These are phyloP conservation scores for Batrachochytrium dendrobatidis DNA, from an alignment of 371 early-diverging fungal genomes.

Conservation along the genomic window DNA sequence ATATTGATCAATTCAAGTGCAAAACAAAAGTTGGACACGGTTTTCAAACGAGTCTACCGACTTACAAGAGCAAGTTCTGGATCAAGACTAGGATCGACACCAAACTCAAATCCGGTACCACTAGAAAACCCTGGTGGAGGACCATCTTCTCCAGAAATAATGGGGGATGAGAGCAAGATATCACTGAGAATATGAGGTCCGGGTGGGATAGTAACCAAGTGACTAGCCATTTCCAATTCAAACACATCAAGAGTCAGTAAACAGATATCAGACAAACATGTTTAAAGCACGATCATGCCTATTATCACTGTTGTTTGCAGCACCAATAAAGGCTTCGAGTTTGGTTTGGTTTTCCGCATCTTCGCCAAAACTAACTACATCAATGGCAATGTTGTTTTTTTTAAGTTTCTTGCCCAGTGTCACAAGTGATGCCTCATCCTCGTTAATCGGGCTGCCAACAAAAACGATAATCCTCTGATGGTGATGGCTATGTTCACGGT, in stretches of 20 bases:
- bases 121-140: constrained; percentile 53
- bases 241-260: neutral
- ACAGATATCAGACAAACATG: neutral
- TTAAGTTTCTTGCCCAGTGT: constrained; percentile 91
- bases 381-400: constrained; percentile 94
- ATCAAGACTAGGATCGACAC: constrained; percentile 90
- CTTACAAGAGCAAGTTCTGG: constrained; percentile 87
- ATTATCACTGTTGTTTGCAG: constrained; percentile 84
- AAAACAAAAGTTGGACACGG: neutral
- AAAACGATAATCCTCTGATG: constrained; percentile 90
- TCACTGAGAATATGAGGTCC: constrained; percentile 93
- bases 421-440: constrained; percentile 78
- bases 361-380: constrained; percentile 96
- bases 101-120: constrained; percentile 83
- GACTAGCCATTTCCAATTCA: constrained; percentile 37
- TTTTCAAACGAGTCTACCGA: too few species aligned
- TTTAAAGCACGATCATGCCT: constrained; percentile 42
- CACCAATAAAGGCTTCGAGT: constrained; percentile 82
- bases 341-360: constrained; percentile 81
- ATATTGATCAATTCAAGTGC: neutral
- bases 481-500: constrained; percentile 94
- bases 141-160: constrained; percentile 77
- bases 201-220: constrained; percentile 89
- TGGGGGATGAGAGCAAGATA: constrained; percentile 76
- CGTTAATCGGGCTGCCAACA: constrained; percentile 81